Evolutionary conservation across 2,329 filamentous ascomycete species (phyloP).

Genomic region (Dactylellina drechsleri): DNA sequence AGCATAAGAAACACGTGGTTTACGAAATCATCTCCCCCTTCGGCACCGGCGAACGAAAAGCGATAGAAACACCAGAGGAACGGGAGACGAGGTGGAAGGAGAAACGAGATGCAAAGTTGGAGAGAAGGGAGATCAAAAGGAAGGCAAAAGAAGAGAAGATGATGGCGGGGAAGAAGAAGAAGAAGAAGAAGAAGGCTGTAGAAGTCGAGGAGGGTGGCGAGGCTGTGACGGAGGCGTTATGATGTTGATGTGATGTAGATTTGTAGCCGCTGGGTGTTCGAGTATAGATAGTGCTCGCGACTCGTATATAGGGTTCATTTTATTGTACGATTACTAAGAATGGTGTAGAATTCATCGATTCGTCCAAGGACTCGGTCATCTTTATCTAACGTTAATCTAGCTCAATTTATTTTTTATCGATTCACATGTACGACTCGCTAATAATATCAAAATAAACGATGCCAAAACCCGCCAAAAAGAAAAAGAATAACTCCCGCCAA

Average conservation of each 20-base stretch:
- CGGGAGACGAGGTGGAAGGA: conserved; percentile 65
- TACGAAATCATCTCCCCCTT: conserved; percentile 78
- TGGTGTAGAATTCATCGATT: no score
- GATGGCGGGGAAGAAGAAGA: conserved; percentile 58
- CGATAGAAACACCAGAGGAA: conserved; percentile 73
- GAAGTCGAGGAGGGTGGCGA: conserved; percentile 5
- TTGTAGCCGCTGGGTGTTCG: neutral
- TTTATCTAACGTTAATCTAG: no score
- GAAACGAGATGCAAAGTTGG: conserved; percentile 69
- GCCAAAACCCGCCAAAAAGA: conserved; percentile 59
- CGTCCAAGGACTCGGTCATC: no score
- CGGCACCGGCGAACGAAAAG: conserved; percentile 71
- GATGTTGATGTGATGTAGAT: conserved; percentile 6
- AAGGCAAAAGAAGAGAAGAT: conserved; percentile 56
- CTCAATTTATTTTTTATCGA: no score
- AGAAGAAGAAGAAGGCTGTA: conserved; percentile 57
- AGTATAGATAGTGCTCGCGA: neutral
- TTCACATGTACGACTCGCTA: conserved; percentile 2
- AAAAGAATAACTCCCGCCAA: conserved; percentile 19
- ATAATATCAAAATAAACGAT: conserved; percentile 6
- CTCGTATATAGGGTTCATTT: neutral
- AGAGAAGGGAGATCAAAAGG: conserved; percentile 59
- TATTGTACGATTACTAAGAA: neutral
- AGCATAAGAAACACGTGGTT: conserved; percentile 77
- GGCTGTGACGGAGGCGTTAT: conserved; percentile 51